phyloP scores from a whole-genome alignment of 1,284 basidiomycete species.

The Wallemia hederae region DNA sequence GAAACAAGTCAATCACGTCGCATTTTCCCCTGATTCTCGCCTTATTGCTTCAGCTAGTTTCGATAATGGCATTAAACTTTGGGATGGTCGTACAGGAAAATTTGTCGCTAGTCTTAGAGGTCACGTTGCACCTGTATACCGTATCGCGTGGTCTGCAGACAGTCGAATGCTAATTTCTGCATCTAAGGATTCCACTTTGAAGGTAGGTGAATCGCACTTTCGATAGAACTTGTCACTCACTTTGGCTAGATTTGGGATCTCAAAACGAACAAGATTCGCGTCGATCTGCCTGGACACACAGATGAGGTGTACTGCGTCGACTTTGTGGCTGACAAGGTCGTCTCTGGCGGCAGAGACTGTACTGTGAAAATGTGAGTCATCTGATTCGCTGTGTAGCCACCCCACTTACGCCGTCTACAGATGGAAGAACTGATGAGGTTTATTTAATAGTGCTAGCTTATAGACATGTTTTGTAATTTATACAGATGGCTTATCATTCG shows the following conservation, averaged over 20 bases:
- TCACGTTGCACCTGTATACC: slow-evolving; percentile 79
- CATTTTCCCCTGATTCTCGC: slow-evolving; percentile 77
- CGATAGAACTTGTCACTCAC: slow-evolving; percentile 1
- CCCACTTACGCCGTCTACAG: background rate
- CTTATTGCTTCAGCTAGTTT: slow-evolving; percentile 74
- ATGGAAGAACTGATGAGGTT: background rate
- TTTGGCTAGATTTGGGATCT: slow-evolving; percentile 55
- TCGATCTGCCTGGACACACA: slow-evolving; percentile 77
- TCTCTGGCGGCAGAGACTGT: slow-evolving; percentile 54
- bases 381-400: background rate
- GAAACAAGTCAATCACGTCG: slow-evolving; percentile 78
- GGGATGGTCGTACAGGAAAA: slow-evolving; percentile 81
- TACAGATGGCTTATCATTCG: background rate
- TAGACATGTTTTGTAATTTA: background rate
- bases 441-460: background rate
- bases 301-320: slow-evolving; percentile 98
- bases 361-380: slow-evolving; percentile 25
- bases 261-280: slow-evolving; percentile 74
- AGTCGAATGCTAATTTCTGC: slow-evolving; percentile 71
- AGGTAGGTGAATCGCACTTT: slow-evolving; percentile 26
- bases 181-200: slow-evolving; percentile 82
- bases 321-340: slow-evolving; percentile 89
- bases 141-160: slow-evolving; percentile 83
- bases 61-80: slow-evolving; percentile 71
- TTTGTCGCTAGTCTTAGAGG: slow-evolving; percentile 72